Conservation (phyloP, 768 basidiomycete species). For the Serendipita sp. region DNA sequence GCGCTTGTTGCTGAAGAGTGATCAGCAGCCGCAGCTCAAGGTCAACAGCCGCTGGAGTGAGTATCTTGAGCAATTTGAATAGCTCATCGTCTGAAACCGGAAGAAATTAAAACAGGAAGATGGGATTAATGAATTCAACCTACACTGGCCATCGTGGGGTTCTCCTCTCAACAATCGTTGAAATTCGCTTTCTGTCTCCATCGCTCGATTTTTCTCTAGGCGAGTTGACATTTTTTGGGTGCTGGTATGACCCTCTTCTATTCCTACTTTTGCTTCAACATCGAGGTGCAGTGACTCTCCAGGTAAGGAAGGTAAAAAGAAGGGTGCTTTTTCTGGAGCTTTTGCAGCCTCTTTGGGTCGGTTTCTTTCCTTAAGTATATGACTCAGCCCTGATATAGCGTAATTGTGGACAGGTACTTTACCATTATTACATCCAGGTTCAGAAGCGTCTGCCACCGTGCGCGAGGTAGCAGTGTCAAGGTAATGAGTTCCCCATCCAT, state of each 20-base stretch:
- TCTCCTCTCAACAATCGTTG: conserved; percentile 47
- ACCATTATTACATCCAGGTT: conserved; percentile 91
- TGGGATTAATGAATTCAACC: conserved; percentile 19
- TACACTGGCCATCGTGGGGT: conserved; percentile 44
- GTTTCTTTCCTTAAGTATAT: conserved; percentile 57
- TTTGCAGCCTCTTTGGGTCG: conserved; percentile 94
- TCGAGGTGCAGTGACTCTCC: conserved; percentile 78
- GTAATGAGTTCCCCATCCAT: conserved; percentile 85
- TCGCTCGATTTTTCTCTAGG: conserved; percentile 33
- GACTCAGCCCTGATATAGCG: neutral
- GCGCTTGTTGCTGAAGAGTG: conserved; percentile 40
- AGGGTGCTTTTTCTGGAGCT: conserved; percentile 86
- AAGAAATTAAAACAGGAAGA: neutral
- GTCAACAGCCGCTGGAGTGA: conserved; percentile 84
- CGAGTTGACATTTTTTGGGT: conserved; percentile 32
- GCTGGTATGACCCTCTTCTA: conserved; percentile 8
- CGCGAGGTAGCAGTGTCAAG: conserved; percentile 76
- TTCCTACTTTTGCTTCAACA: conserved; percentile 26
- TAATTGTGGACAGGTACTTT: conserved; percentile 13
- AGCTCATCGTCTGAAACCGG: conserved; percentile 49
- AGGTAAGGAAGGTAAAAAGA: conserved; percentile 87
- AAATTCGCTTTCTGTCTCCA: conserved; percentile 50
- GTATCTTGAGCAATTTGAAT: conserved; percentile 67
- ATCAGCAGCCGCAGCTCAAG: conserved; percentile 72
- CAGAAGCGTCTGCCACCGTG: conserved; percentile 91